Evolutionary conservation across 495 filamentous ascomycete species (phyloP).

Genomic region (Bathelium albidoporum): DNA sequence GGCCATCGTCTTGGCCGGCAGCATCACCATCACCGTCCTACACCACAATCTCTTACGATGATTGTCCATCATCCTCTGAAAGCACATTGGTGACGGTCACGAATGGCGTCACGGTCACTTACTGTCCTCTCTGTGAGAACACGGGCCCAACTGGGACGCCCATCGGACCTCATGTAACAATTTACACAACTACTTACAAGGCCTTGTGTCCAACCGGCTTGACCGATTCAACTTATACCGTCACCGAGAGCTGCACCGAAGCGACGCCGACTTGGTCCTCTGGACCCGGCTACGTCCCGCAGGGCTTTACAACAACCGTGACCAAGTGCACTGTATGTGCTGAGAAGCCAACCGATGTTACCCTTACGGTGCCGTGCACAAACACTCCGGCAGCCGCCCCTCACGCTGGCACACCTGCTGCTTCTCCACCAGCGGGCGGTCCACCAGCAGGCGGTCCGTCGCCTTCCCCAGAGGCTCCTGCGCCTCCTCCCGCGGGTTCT

Average conservation of each 20-base stretch:
- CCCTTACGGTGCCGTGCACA: constrained; percentile 29
- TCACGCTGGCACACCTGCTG: background rate
- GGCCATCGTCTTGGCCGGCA: background rate
- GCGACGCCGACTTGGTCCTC: constrained; percentile 21
- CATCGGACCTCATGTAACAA: constrained; percentile 15
- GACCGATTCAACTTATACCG: constrained; percentile 37
- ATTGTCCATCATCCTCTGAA: constrained; percentile 10
- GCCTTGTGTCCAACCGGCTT: constrained; percentile 34
- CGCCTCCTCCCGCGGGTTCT: background rate
- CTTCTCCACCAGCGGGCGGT: background rate
- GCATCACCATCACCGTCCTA: constrained; percentile 7
- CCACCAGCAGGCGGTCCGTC: background rate
- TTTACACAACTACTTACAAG: constrained; percentile 34
- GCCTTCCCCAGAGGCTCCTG: background rate
- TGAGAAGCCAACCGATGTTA: constrained; percentile 29
- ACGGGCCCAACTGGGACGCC: background rate
- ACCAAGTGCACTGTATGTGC: constrained; percentile 36
- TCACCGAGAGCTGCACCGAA: constrained; percentile 33
- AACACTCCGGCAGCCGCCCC: constrained; percentile 5
- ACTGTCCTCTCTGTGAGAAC: constrained; percentile 16
- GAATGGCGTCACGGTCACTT: constrained; percentile 15
- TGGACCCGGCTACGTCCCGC: constrained; percentile 25
- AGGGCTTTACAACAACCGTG: constrained; percentile 39
- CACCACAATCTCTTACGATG: constrained; percentile 11
- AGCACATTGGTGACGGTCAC: constrained; percentile 18